These are phyloP conservation scores for Alisma plantagoaquatica DNA, from an alignment of 106 monocot genomes.

Conservation along the genomic window DNA sequence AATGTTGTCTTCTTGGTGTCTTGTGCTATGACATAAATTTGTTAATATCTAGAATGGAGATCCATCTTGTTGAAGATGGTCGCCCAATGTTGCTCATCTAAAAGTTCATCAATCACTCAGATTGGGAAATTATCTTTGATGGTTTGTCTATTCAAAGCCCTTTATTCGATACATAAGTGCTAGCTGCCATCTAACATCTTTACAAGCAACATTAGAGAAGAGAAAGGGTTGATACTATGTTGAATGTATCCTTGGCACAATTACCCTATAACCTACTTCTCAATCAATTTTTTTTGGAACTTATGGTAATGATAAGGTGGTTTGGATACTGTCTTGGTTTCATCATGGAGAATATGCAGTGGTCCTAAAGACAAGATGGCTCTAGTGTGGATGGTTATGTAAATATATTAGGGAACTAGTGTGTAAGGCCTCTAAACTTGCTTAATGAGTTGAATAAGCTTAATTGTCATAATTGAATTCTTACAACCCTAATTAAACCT, in stretches of 20 bases:
- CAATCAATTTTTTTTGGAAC: not conserved
- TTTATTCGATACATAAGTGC: not conserved
- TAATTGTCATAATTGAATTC: no score
- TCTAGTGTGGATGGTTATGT: no score
- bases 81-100: not conserved
- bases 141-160: not conserved
- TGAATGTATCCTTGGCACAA: not conserved
- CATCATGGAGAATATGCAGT: no score
- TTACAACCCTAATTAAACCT: no score
- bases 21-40: no score
- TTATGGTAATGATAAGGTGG: not conserved
- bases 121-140: not conserved
- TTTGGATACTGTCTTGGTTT: not conserved
- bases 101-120: not conserved
- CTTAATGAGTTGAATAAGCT: no score
- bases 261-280: not conserved
- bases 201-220: not conserved
- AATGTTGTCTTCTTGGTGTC: not conserved
- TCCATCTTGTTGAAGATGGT: not conserved
- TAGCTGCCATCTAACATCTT: slow-evolving; percentile 2
- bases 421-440: no score
- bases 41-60: not conserved
- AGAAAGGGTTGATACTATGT: not conserved
- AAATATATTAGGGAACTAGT: no score
- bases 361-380: no score